Conservation (phyloP, 1,284 basidiomycete species). For the Microbotryum lychnidis-dioicae region DNA sequence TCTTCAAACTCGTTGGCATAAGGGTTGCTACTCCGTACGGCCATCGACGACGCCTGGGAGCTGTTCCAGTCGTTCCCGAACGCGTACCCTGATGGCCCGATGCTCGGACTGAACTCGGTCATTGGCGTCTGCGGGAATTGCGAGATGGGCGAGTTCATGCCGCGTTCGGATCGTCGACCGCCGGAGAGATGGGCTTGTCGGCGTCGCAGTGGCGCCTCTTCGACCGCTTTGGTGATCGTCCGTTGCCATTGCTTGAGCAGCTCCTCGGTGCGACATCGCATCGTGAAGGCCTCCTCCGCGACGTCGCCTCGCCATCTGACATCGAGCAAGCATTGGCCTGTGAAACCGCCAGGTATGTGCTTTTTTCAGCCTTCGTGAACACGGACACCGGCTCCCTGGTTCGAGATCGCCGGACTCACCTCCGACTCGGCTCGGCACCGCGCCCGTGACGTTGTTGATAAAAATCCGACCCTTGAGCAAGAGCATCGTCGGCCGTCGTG, state of each 20-base stretch:
- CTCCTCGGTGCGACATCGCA: constrained; percentile 87
- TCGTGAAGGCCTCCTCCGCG: constrained; percentile 71
- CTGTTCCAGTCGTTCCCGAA: constrained; percentile 1
- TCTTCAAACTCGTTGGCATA: constrained; percentile 29
- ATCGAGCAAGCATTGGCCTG: constrained; percentile 49
- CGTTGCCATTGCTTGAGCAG: constrained; percentile 87
- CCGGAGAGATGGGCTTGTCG: constrained; percentile 29
- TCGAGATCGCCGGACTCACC: constrained; percentile 3
- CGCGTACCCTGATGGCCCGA: constrained; percentile 10
- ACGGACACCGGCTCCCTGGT: constrained; percentile 37
- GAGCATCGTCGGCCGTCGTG: constrained; percentile 53
- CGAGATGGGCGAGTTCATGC: constrained; percentile 28
- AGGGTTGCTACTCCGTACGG: background rate
- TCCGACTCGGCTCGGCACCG: constrained; percentile 46
- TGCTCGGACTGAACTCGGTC: constrained; percentile 28
- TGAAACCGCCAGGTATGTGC: background rate
- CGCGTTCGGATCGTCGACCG: constrained; percentile 23
- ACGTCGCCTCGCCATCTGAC: constrained; percentile 87
- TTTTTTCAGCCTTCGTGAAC: constrained; percentile 35
- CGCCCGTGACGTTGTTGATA: constrained; percentile 86
- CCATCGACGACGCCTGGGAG: background rate
- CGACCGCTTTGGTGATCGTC: constrained; percentile 78
- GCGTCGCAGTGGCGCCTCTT: constrained; percentile 54
- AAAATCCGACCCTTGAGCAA: constrained; percentile 96
- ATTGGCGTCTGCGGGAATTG: constrained; percentile 35